Conservation (phyloP, 805 yeast genomes). For the Monosporozyma yasuniensis region DNA sequence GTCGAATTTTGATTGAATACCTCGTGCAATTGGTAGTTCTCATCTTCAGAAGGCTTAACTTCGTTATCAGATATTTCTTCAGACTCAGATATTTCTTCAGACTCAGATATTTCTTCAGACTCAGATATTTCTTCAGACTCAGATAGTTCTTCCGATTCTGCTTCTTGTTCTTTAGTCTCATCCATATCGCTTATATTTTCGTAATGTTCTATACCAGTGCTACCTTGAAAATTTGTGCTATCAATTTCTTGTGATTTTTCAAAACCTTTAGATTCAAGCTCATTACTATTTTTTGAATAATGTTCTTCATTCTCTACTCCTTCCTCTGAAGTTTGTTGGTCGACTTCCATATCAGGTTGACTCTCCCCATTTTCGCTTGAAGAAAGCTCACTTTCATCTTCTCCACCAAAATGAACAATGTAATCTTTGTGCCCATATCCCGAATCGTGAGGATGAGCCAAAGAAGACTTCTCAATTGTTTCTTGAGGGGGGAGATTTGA, state of each 20-base stretch:
- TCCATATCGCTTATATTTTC: background rate
- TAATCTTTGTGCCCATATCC: background rate
- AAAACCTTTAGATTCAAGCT: background rate
- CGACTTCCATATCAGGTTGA: background rate
- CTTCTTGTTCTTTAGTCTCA: background rate
- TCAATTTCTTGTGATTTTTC: background rate
- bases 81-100: background rate
- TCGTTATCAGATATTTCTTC: background rate
- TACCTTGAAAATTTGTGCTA: background rate
- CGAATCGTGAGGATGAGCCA: background rate
- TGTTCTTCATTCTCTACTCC: background rate
- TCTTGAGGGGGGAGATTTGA: background rate
- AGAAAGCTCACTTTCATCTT: background rate
- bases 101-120: background rate
- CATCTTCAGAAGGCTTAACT: background rate
- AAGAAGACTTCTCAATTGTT: background rate
- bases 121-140: background rate
- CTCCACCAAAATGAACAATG: background rate
- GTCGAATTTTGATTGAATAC: background rate
- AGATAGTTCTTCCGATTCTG: background rate
- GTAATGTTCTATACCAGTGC: background rate
- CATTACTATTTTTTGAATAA: background rate
- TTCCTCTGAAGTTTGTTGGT: background rate
- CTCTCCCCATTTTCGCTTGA: background rate
- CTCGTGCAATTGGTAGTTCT: background rate